Evolutionary conservation across 2,329 filamentous ascomycete genomes (phyloP), one percentile per base, ranked within the genome.

Genomic region (Cercospora beticola): DNA sequence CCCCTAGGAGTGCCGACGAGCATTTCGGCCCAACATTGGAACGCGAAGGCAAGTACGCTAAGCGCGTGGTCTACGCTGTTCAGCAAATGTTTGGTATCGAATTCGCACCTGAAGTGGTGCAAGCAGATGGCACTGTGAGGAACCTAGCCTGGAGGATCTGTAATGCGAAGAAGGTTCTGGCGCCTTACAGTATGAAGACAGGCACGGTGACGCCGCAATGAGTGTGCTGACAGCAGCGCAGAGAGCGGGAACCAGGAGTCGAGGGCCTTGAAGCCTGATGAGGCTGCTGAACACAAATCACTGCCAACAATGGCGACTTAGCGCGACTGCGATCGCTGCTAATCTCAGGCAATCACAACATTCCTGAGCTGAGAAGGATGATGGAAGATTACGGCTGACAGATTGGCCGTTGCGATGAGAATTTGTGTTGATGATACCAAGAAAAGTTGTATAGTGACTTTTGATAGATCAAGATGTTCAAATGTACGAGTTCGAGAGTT

Each of bases 1-100:
- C 95, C 1, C 95, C 94, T 0, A 88, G 87, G 66, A 90, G 87
- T 2, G 85, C 88, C 0, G 90, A 94, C 9, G 94, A 98, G 78
- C 83, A 88, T 2, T 99, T 97, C 78, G 95, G 95, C 0, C 88
- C 88, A 59, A 85, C 94, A 49, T 91, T 97, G 1, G 93, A 97
- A 76, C 85, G 93, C 26, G 92, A 97, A 73, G 88, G 90, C 71
- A 97, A 97, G 80, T 98, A 93, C 75, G 91, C 94, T 0, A 92
- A 89, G 80, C 85, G 95, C 52, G 91, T 98, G 10, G 94, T 98
- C 0, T 98, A 97, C 79, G 95, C 94, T 4, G 92, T 99, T 30
- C 91, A 92, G 71, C 92, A 97, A 78, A 97, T 97, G 93, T 91
- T 99, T 79, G 95, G 94, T 62, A 92, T 99, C 69, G 95, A 99